Evolutionary conservation across 78 protist species (phyloP), one percentile per base, ranked within the genome.

Genomic region (Salpingoeca rosetta): DNA sequence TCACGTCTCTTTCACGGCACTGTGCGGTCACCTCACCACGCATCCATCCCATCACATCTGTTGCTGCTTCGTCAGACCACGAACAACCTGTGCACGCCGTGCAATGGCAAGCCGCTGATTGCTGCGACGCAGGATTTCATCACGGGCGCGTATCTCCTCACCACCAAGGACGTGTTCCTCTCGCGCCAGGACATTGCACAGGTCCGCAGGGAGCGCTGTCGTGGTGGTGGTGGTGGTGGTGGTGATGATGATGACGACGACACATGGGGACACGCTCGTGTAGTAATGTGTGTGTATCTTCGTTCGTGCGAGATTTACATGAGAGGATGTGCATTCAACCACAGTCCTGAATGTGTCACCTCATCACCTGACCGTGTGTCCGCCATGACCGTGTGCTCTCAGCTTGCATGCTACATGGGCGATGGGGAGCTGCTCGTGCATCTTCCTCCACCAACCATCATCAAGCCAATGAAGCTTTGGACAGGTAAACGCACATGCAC

Each of bases 41-140:
- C n/a, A n/a, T n/a, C n/a, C n/a, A n/a, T n/a, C n/a, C n/a, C n/a
- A n/a, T n/a, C n/a, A n/a, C n/a, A n/a, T n/a, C n/a, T n/a, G n/a
- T n/a, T n/a, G 65, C 65, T 51, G 65, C 65, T 51, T 7, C 17
- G 7, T 7, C 65, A 17, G 31, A 65, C 74, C 44, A 43, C 39
- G 39, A 26, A 93, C 39, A 99, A 99, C 88, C 57, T 98, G 44
- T 86, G 91, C 80, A 96, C 99, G 3, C 99, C 99, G 26, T 87
- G 97, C n/a, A 85, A 91, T 80, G 99, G 99, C 72, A 95, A 91
- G 86, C 98, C 97, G 27, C 57, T 98, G 42, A 91, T 99, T 37
- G 95, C 99, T 3, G 95, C 99, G 76, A 97, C 93, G 0, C 99
- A 99, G 89, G 99, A 97, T 82, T 96, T 95, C 84, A 89, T 96